phyloP scores from a whole-genome alignment of 306 rosid genomes.

The Lablab purpureus region DNA sequence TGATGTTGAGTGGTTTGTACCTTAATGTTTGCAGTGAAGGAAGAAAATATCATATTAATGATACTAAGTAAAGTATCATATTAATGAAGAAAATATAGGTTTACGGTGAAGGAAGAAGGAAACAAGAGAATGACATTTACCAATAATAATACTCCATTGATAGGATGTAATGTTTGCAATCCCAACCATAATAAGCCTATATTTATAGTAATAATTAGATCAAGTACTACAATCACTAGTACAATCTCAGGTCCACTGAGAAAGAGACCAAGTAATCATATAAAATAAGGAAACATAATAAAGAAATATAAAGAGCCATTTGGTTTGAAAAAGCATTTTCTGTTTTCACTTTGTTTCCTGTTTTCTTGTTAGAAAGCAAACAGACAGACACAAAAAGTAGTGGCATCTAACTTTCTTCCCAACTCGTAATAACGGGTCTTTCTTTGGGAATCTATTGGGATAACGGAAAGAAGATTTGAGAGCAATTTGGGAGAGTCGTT shows the following conservation, averaged over 20 bases:
- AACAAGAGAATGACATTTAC: neutral
- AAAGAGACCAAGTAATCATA: slow-evolving; percentile 1
- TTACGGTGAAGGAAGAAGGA: neutral
- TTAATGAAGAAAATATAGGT: neutral
- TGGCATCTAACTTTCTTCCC: neutral
- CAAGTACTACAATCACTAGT: neutral
- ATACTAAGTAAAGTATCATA: neutral
- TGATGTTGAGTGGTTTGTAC: neutral
- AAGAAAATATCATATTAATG: neutral
- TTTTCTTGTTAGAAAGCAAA: neutral
- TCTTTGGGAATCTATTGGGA: neutral
- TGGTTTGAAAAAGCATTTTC: neutral
- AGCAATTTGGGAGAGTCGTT: neutral
- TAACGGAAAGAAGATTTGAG: neutral
- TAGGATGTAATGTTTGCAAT: slow-evolving; percentile 6
- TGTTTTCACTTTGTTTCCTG: neutral
- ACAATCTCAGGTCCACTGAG: neutral
- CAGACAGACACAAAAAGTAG: neutral
- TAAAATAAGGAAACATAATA: neutral
- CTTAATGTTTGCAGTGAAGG: neutral
- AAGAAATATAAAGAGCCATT: neutral
- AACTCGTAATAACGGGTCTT: neutral
- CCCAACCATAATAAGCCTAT: neutral
- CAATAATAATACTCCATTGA: neutral
- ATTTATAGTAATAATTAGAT: neutral